Base-by-base conservation (phyloP, 257 asterid species). In the Anisodus acutangulus region DNA sequence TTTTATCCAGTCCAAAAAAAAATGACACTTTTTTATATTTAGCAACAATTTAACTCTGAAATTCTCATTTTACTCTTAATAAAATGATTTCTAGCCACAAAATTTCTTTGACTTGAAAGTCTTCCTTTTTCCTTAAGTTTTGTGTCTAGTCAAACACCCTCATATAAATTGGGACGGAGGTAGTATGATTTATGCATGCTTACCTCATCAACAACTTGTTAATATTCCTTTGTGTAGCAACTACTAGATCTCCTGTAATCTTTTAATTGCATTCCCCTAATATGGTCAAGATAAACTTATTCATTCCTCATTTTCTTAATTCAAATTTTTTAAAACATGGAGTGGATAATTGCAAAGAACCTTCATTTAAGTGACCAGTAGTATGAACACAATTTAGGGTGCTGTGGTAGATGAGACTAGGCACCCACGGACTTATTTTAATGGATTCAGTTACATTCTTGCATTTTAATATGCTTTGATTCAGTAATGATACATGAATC, bases 351-450 rank as follows among this genome's bases (percentile, higher is more conserved):
- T 80, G 88, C 88, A 41, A 76, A 83, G 91, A 90, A 92, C 84
- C 85, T 92, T 89, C 91, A 31, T 83, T 74, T 54, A 80, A 91
- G 90, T 85, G 89, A 85, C 49, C 67, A 47, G 4, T 64, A 31
- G 85, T 83, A 63, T 84, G 86, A 79, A 86, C 88, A 63, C 79
- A 66, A 80, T 53, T 81, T 62, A 39, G 47, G 66, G 22, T n/a
- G 64, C 84, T 91, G 88, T 90, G 82, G 90, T 19, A 69, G 92
- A 93, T 88, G 90, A 91, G 91, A 92, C 93, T 81, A 54, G 85
- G 78, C 90, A 91, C 91, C 93, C 88, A 87, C 84, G 69, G 43
- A 35, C 51, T 87, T 88, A 54, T 60, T 57, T 54, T 72, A 84
- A 67, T 10, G 37, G 37, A 54, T 19, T 49, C 45, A 69, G 69